phyloP scores from a whole-genome alignment of 2,329 filamentous ascomycete genomes.

The Chrysoporthe austroafricana region DNA sequence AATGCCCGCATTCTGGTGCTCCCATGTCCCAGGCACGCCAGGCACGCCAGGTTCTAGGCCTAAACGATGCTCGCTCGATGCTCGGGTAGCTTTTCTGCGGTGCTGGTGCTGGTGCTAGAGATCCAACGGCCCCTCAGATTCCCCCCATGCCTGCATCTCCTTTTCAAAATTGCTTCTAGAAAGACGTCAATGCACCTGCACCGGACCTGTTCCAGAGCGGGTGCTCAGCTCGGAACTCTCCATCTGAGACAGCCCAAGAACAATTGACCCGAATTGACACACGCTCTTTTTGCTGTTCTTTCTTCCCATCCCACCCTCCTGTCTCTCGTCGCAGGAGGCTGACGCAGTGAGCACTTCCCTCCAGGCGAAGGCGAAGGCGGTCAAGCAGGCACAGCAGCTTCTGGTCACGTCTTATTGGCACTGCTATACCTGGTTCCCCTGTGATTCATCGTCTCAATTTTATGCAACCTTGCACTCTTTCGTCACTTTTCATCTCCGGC shows the following conservation, averaged over 20 bases:
- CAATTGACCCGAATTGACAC: background rate
- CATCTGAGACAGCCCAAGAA: background rate
- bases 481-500: constrained; percentile 8
- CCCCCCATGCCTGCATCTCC: constrained; percentile 3
- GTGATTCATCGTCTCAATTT: constrained; percentile 9
- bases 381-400: background rate
- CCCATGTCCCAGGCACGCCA: background rate
- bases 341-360: constrained; percentile 3
- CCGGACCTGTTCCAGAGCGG: background rate
- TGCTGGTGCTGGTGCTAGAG: background rate
- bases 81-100: background rate
- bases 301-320: background rate
- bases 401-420: constrained; percentile 1
- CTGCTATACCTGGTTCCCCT: constrained; percentile 10
- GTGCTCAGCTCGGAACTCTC: background rate
- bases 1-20: background rate
- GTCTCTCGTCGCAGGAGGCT: background rate
- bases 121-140: background rate
- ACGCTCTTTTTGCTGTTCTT: background rate
- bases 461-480: constrained; percentile 9
- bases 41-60: background rate
- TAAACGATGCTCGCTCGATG: background rate
- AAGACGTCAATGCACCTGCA: background rate
- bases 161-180: constrained; percentile 12
- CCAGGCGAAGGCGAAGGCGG: constrained; percentile 1